Percentiles rank a stretch among this genome's conserved stretches.
Evolutionary conservation across 108 stramenopile species (phyloP).

Genomic region (Cylindrotheca closterium): DNA sequence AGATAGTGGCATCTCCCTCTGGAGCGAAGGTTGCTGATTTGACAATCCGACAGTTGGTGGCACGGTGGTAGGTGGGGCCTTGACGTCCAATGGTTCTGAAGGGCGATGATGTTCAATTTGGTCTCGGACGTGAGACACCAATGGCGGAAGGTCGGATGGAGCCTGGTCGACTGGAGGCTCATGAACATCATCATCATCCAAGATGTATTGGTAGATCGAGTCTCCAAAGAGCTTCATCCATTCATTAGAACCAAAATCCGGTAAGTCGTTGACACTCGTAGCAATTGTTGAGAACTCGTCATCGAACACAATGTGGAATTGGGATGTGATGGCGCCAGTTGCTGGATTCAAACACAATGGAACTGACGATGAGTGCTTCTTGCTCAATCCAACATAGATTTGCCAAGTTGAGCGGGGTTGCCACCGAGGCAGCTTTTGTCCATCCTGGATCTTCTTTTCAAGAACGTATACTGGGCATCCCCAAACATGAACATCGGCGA

Average conservation of each 20-base stretch:
- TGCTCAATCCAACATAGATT: slow-evolving; percentile 28
- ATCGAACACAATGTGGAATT: slow-evolving; percentile 54
- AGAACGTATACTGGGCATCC: slow-evolving; percentile 38
- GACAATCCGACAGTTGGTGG: no score
- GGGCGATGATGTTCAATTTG: no score
- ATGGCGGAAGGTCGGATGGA: no score
- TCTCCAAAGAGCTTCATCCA: slow-evolving; percentile 31
- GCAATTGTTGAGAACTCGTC: slow-evolving; percentile 37
- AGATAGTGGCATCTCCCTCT: no score
- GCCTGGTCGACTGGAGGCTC: no score
- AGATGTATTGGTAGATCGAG: slow-evolving; percentile 12
- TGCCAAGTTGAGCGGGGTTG: slow-evolving; percentile 17
- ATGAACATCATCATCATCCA: slow-evolving; percentile 26
- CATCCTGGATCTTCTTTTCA: slow-evolving; percentile 27
- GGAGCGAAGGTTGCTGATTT: no score
- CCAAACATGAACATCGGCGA: slow-evolving; percentile 33
- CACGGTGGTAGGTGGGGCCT: no score
- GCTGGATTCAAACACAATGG: slow-evolving; percentile 37
- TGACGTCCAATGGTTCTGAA: no score
- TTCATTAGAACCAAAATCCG: slow-evolving; percentile 18
- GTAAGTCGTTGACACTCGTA: slow-evolving; percentile 1
- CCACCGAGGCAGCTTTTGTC: slow-evolving; percentile 36
- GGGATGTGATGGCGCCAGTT: slow-evolving; percentile 36
- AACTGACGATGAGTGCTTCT: slow-evolving; percentile 37
- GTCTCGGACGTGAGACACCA: no score